phyloP scores from a whole-genome alignment of 768 basidiomycete genomes.

The Boletus rubroflammeus region DNA sequence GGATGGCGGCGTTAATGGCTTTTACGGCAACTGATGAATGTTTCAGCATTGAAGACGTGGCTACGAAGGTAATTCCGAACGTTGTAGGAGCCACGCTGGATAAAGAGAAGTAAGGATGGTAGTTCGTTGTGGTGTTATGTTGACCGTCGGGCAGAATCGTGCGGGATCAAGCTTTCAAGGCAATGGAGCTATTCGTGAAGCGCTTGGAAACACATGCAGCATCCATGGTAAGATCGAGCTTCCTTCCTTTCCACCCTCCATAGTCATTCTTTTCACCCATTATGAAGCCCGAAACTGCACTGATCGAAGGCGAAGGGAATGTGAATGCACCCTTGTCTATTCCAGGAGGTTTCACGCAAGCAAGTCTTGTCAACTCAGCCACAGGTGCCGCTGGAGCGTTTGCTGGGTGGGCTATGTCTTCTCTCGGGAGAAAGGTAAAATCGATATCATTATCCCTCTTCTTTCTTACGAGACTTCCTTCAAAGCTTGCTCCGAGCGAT shows the following conservation, averaged over 20 bases:
- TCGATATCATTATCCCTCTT: background rate
- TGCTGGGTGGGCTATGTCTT: slow-evolving; percentile 96
- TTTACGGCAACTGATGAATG: slow-evolving; percentile 93
- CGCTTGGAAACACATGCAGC: slow-evolving; percentile 74
- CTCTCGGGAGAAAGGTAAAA: slow-evolving; percentile 74
- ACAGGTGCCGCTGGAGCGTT: slow-evolving; percentile 89
- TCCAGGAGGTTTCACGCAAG: slow-evolving; percentile 27
- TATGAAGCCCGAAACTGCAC: slow-evolving; percentile 53
- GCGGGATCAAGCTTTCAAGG: slow-evolving; percentile 94
- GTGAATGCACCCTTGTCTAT: slow-evolving; percentile 28
- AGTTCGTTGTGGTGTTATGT: background rate
- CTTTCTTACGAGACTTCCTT: background rate
- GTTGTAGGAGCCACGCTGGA: slow-evolving; percentile 80
- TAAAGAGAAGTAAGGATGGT: slow-evolving; percentile 75
- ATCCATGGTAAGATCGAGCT: slow-evolving; percentile 61
- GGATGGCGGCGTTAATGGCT: slow-evolving; percentile 93
- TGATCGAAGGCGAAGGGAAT: slow-evolving; percentile 37
- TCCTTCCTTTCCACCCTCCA: background rate
- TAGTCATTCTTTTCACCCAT: background rate
- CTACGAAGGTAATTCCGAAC: slow-evolving; percentile 84
- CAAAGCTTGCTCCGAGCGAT: slow-evolving; percentile 67
- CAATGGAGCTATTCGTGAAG: slow-evolving; percentile 83
- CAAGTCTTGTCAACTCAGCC: slow-evolving; percentile 71
- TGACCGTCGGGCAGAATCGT: slow-evolving; percentile 57
- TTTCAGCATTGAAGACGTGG: slow-evolving; percentile 85